Conservation (phyloP, 768 basidiomycete species). For the Rhodotorula diobovata region DNA sequence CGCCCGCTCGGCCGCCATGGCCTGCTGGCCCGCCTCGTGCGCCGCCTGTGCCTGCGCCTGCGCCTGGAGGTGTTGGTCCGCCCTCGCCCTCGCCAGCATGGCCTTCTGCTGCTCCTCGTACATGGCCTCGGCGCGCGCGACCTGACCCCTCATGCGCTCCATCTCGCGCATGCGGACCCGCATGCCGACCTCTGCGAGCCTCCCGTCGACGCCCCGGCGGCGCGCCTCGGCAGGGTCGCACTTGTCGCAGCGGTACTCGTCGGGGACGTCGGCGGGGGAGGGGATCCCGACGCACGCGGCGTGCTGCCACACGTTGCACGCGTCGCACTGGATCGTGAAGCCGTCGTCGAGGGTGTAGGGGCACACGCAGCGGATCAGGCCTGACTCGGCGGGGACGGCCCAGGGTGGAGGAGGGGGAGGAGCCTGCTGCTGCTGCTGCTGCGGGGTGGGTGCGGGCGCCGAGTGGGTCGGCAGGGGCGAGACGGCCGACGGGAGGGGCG, state of each 20-base stretch:
- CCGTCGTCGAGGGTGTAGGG: conserved; percentile 71
- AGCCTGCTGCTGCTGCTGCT: not conserved
- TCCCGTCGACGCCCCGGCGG: conserved; percentile 52
- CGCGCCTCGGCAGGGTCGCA: conserved; percentile 53
- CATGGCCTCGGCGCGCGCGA: conserved; percentile 11
- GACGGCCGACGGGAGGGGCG: conserved; percentile 9
- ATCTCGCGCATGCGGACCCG: conserved; percentile 44
- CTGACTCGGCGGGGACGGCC: conserved; percentile 36
- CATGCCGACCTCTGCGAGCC: conserved; percentile 53
- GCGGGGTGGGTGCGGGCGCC: not conserved
- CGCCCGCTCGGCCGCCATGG: not conserved
- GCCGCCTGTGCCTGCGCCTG: not conserved
- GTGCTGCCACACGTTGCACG: conserved; percentile 78
- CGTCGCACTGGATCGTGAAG: conserved; percentile 78
- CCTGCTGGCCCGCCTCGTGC: not conserved
- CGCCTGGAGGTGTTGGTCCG: not conserved
- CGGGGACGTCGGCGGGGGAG: conserved; percentile 54
- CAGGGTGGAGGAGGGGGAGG: conserved; percentile 6
- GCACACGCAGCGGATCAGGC: conserved; percentile 63
- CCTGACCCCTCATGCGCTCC: conserved; percentile 20
- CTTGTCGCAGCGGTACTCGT: conserved; percentile 70
- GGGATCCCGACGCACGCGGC: conserved; percentile 59
- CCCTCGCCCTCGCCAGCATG: not conserved
- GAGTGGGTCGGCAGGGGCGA: not conserved
- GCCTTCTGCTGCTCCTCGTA: conserved; percentile 1